phyloP scores from a whole-genome alignment of 495 filamentous ascomycete species.

The Neurospora tetraspora region DNA sequence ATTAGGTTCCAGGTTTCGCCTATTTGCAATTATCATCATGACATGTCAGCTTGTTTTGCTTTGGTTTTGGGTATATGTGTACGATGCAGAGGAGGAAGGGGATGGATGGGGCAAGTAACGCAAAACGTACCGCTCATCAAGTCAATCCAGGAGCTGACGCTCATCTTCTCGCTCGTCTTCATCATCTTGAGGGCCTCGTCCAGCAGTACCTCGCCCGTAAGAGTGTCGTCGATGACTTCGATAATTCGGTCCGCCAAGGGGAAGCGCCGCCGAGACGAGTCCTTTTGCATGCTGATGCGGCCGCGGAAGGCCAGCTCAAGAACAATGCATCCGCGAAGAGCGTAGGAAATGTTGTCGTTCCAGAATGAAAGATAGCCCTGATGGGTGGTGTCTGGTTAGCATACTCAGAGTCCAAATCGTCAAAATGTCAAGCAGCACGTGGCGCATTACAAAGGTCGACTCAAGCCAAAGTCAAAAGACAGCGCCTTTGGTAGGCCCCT shows the following conservation, averaged over 20 bases:
- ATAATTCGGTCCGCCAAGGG: slow-evolving; percentile 87
- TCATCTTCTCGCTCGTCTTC: slow-evolving; percentile 99
- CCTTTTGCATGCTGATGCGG: slow-evolving; percentile 97
- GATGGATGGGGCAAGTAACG: not conserved
- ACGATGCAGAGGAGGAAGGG: not conserved
- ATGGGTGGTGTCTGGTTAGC: slow-evolving; percentile 6
- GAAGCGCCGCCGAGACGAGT: slow-evolving; percentile 82
- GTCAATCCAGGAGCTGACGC: slow-evolving; percentile 96
- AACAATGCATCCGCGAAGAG: slow-evolving; percentile 93
- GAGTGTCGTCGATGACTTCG: slow-evolving; percentile 92
- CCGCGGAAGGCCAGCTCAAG: slow-evolving; percentile 94
- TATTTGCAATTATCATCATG: slow-evolving; percentile 22
- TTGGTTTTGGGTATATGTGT: not conserved
- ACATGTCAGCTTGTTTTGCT: not conserved
- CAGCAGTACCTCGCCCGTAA: slow-evolving; percentile 94
- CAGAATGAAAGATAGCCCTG: slow-evolving; percentile 98
- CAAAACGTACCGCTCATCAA: slow-evolving; percentile 77
- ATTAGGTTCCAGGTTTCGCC: slow-evolving; percentile 99
- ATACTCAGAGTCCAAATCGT: not conserved
- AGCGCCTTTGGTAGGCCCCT: not conserved
- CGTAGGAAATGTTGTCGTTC: slow-evolving; percentile 99
- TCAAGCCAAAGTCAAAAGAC: not conserved
- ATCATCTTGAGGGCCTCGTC: slow-evolving; percentile 99
- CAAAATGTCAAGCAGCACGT: not conserved
- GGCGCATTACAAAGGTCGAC: not conserved